Percentiles rank a stretch among this genome's conserved stretches.
Conservation (phyloP, 352 stramenopile species). For the Lagenidium sp. region DNA sequence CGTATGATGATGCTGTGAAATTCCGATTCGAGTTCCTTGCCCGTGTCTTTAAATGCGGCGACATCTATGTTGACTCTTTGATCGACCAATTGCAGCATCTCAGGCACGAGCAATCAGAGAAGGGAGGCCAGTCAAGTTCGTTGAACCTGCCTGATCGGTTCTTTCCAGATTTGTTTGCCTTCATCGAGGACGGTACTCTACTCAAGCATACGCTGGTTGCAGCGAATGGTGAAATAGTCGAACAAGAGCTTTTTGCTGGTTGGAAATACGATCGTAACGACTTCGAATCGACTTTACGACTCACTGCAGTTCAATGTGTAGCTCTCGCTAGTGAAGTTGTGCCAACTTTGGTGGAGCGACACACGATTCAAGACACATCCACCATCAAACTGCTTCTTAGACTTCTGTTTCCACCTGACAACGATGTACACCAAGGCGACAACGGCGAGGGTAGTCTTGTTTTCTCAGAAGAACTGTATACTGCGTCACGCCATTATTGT, state of each 20-base stretch:
- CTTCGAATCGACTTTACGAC: constrained; percentile 38
- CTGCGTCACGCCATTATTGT: constrained; percentile 51
- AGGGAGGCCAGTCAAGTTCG: too few relatives aligned
- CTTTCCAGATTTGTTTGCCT: constrained; percentile 64
- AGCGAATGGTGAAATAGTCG: constrained; percentile 15
- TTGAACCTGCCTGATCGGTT: constrained; percentile 55
- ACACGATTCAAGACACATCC: constrained; percentile 37
- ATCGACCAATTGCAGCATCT: constrained; percentile 22
- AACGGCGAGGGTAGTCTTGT: constrained; percentile 27
- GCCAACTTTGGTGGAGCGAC: constrained; percentile 41
- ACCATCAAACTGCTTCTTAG: constrained; percentile 71
- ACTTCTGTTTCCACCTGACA: constrained; percentile 63
- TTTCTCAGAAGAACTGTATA: constrained; percentile 49
- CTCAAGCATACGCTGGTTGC: background rate
- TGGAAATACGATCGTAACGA: constrained; percentile 42
- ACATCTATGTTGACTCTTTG: constrained; percentile 69
- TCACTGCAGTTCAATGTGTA: constrained; percentile 57
- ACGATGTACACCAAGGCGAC: constrained; percentile 63
- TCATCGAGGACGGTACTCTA: constrained; percentile 49
- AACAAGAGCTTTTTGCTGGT: constrained; percentile 17
- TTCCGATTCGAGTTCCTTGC: constrained; percentile 69
- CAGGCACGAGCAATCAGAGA: too few relatives aligned
- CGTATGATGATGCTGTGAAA: constrained; percentile 34
- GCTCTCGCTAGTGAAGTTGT: constrained; percentile 49
- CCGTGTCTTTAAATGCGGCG: constrained; percentile 51